Evolutionary conservation across 768 basidiomycete species (phyloP), one percentile per base, ranked within the genome.

Genomic region (Suillus weaverae): DNA sequence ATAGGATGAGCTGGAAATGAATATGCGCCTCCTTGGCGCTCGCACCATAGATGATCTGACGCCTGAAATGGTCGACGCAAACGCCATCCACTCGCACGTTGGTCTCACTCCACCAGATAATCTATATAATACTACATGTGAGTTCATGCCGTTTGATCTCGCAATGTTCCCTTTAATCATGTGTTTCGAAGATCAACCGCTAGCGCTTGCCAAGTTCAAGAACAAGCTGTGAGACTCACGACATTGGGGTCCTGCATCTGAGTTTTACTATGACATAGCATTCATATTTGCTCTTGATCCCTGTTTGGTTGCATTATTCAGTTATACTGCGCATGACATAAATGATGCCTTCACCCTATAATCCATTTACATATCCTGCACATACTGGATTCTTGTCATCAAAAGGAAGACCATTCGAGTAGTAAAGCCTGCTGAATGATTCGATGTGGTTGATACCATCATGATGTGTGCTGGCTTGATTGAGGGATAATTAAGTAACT

Each of bases 1-100:
- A 10, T 72, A 98, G 94, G 94, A 96, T 69, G 97, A 99, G 76
- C 94, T 99, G 70, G 94, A 96, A 81, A 98, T 99, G 97, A 95
- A 97, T 77, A 85, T 98, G 86, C 89, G 96, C 18, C 81, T 99
- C 2, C 77, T 99, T 35, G 97, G 97, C 8, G 95, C 95, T 0
- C 86, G 83, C 4, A 90, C 85, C 0, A 75, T 99, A 51, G 84
- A 83, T 61, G 94, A 98, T 39, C 80, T 99, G 63, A 86, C 88
- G 0, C 92, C 91, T 0, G 86, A 87, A 51, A 96, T 99, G 96
- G 94, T 99, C 9, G 94, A 98, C 67, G 87, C 88, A 14, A 85
- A 86, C 1, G 89, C 87, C 60, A 77, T 97, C 36, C 80, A 81
- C 61, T 75, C 81, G 32, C 94, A 94, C 70, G 75, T 88, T 22